Conservation (phyloP, 169 alveolate species). For the Cryptosporidium andersoni region DNA sequence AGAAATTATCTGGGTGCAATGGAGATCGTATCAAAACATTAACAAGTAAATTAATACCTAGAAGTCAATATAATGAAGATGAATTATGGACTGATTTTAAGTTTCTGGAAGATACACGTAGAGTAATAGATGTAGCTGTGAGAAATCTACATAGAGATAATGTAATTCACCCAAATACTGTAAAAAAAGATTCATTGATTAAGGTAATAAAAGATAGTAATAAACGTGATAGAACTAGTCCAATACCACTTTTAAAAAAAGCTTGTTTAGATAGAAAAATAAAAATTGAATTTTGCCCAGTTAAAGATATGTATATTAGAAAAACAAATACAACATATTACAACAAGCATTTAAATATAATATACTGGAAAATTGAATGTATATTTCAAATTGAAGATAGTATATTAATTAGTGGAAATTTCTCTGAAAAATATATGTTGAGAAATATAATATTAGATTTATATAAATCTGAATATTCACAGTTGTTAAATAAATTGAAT, state of each 20-base stretch:
- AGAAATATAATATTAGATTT: too few relatives aligned
- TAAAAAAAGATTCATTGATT: background rate
- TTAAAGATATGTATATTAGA: conserved; percentile 56
- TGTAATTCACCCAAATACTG: too few relatives aligned
- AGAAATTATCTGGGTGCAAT: conserved; percentile 54
- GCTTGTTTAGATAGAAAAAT: conserved; percentile 48
- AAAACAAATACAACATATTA: conserved; percentile 44
- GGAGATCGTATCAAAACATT: conserved; percentile 30
- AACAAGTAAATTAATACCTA: conserved; percentile 11
- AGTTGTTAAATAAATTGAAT: too few relatives aligned
- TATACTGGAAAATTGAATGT: conserved; percentile 57
- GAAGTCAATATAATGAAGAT: conserved; percentile 11
- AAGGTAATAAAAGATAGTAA: conserved; percentile 9
- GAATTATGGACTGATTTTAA: conserved; percentile 28
- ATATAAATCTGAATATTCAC: too few relatives aligned
- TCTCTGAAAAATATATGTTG: too few relatives aligned
- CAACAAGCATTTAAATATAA: conserved; percentile 20
- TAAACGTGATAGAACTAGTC: background rate
- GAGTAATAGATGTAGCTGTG: conserved; percentile 4
- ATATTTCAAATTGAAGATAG: background rate
- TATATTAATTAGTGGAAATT: too few relatives aligned
- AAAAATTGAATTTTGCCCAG: conserved; percentile 45
- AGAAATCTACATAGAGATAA: background rate
- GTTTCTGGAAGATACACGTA: conserved; percentile 32
- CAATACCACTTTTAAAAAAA: conserved; percentile 41